These are phyloP conservation scores for Thuidium tamariscinum DNA, from an alignment of 225 moss, liverwort and hornwort genomes.

Conservation along the genomic window DNA sequence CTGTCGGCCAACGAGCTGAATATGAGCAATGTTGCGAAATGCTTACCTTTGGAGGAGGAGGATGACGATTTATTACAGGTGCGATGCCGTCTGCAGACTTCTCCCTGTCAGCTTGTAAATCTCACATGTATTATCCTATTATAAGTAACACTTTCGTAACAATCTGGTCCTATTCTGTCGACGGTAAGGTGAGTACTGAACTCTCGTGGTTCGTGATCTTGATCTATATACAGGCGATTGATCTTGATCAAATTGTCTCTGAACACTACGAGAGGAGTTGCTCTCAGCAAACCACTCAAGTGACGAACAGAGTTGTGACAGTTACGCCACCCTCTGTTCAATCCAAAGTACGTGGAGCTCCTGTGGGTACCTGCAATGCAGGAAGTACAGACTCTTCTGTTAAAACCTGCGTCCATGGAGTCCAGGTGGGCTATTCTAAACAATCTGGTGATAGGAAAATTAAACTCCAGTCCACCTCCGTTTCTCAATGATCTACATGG, in stretches of 20 bases:
- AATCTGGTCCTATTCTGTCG: neutral
- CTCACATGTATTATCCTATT: neutral
- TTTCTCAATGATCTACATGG: neutral
- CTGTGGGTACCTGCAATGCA: slow-evolving; percentile 13
- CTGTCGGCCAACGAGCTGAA: slow-evolving; percentile 1
- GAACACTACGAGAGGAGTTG: slow-evolving; percentile 87
- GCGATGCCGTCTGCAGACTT: neutral
- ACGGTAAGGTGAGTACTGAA: neutral
- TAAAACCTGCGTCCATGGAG: slow-evolving; percentile 55
- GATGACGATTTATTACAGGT: slow-evolving; percentile 70
- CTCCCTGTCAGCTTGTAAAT: neutral
- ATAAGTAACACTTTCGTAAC: neutral
- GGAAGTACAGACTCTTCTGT: slow-evolving; percentile 1
- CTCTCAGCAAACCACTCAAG: slow-evolving; percentile 43
- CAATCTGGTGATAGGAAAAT: neutral
- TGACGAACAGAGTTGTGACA: slow-evolving; percentile 15
- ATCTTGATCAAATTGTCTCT: slow-evolving; percentile 90
- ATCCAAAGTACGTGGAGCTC: slow-evolving; percentile 30
- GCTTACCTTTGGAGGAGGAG: slow-evolving; percentile 46
- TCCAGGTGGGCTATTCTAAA: slow-evolving; percentile 36
- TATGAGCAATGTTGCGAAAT: slow-evolving; percentile 22
- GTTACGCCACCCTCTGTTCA: slow-evolving; percentile 42
- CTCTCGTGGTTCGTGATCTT: neutral
- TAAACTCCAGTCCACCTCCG: neutral
- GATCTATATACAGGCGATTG: slow-evolving; percentile 51